These are phyloP conservation scores for Mrakiaceae sp. DNA, from an alignment of 1,284 basidiomycete species.

Conservation along the genomic window DNA sequence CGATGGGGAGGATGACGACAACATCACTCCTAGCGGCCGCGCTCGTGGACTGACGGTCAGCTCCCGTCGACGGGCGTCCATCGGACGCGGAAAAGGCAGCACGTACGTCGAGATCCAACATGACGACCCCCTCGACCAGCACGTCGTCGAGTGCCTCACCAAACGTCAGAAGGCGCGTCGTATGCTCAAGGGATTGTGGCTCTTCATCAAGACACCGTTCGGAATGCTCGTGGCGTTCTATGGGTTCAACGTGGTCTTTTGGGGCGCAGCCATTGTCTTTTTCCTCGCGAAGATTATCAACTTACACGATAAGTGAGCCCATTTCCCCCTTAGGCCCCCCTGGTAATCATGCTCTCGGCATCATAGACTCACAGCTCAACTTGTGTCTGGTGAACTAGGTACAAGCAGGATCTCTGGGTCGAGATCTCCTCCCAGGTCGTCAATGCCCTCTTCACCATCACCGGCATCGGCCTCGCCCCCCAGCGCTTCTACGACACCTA, in stretches of 20 bases:
- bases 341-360: conserved; percentile 20
- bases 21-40: too few species aligned
- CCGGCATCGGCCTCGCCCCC: conserved; percentile 51
- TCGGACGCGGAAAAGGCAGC: too few species aligned
- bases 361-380: background rate
- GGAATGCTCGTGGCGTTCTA: conserved; percentile 65
- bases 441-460: conserved; percentile 62
- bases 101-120: conserved; percentile 2
- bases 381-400: conserved; percentile 27
- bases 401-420: conserved; percentile 33
- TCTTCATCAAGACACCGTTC: conserved; percentile 62
- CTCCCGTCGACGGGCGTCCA: too few species aligned
- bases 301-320: conserved; percentile 43
- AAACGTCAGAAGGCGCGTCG: conserved; percentile 52
- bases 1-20: too few species aligned
- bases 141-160: conserved; percentile 65
- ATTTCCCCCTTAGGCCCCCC: conserved; percentile 19
- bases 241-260: conserved; percentile 61
- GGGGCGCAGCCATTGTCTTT: conserved; percentile 59
- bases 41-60: too few species aligned
- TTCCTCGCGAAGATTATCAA: conserved; percentile 61
- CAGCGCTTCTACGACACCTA: conserved; percentile 66
- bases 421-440: conserved; percentile 65
- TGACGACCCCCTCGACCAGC: conserved; percentile 57
- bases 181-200: conserved; percentile 61